Conservation (phyloP, 495 filamentous ascomycete species). For the Pyrenula massariospora region DNA sequence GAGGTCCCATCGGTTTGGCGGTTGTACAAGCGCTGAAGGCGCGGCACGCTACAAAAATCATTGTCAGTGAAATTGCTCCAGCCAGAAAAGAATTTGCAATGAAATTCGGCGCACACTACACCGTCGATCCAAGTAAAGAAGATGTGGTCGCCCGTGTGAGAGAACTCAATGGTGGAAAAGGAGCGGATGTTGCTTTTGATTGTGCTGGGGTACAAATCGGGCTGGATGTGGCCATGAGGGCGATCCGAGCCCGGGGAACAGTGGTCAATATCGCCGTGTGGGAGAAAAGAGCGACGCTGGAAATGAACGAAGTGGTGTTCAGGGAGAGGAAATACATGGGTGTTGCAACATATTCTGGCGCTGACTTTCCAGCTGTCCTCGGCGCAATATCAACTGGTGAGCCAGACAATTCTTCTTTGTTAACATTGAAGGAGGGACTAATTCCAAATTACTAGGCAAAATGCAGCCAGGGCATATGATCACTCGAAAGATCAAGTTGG, state of each 20-base stretch:
- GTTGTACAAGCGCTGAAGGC: slow-evolving; percentile 42
- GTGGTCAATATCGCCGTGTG: slow-evolving; percentile 44
- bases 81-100: slow-evolving; percentile 36
- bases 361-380: slow-evolving; percentile 45
- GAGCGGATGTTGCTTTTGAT: slow-evolving; percentile 38
- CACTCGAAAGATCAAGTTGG: slow-evolving; percentile 35
- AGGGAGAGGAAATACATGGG: slow-evolving; percentile 19
- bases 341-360: slow-evolving; percentile 32
- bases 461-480: slow-evolving; percentile 39
- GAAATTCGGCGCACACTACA: slow-evolving; percentile 39
- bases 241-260: slow-evolving; percentile 30
- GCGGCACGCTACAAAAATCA: slow-evolving; percentile 35
- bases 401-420: too few species aligned
- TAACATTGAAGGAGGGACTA: neutral
- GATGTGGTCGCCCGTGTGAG: slow-evolving; percentile 25
- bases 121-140: slow-evolving; percentile 35
- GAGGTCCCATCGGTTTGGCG: slow-evolving; percentile 47
- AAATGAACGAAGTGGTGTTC: slow-evolving; percentile 22
- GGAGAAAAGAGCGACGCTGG: slow-evolving; percentile 28
- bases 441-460: slow-evolving; percentile 15
- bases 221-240: slow-evolving; percentile 26
- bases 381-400: slow-evolving; percentile 35
- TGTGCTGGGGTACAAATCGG: slow-evolving; percentile 34
- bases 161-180: slow-evolving; percentile 26
- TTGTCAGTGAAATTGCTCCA: slow-evolving; percentile 38